These are phyloP conservation scores for Sistotremastrum suecicum DNA, from an alignment of 768 basidiomycete genomes.

Conservation along the genomic window DNA sequence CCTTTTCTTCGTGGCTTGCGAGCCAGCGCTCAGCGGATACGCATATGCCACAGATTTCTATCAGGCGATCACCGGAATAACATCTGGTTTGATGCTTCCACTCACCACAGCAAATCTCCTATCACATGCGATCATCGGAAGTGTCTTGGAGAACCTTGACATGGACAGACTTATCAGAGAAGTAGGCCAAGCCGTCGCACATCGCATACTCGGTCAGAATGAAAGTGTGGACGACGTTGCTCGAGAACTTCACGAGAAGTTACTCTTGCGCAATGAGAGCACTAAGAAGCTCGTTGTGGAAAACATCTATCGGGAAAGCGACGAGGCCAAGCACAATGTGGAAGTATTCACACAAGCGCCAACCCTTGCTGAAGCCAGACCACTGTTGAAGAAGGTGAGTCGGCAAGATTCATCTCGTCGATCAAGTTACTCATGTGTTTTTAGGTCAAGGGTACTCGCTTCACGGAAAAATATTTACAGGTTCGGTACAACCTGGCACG, in stretches of 20 bases:
- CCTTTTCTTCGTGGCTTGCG: conserved; percentile 98
- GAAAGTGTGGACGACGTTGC: conserved; percentile 97
- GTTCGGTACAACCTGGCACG: conserved; percentile 48
- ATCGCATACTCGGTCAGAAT: conserved; percentile 82
- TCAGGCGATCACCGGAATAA: conserved; percentile 82
- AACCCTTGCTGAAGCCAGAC: conserved; percentile 57
- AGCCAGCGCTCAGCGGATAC: conserved; percentile 88
- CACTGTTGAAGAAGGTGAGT: conserved; percentile 64
- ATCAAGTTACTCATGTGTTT: conserved; percentile 4
- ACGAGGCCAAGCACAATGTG: conserved; percentile 84
- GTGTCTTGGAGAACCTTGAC: conserved; percentile 93
- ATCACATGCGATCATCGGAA: conserved; percentile 91
- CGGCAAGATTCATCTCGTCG: neutral
- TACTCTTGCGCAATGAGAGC: conserved; percentile 85
- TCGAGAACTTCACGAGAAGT: conserved; percentile 80
- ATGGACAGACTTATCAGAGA: conserved; percentile 95
- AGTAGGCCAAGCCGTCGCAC: conserved; percentile 86
- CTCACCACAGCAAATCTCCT: conserved; percentile 90
- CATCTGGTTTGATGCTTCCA: conserved; percentile 92
- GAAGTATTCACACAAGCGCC: conserved; percentile 65
- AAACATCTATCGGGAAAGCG: conserved; percentile 87
- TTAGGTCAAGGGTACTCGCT: conserved; percentile 87
- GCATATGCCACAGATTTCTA: conserved; percentile 94
- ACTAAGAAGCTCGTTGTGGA: conserved; percentile 96
- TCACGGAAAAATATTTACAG: conserved; percentile 91